phyloP scores from a whole-genome alignment of 345 rosid species.

The Angophora floribunda region DNA sequence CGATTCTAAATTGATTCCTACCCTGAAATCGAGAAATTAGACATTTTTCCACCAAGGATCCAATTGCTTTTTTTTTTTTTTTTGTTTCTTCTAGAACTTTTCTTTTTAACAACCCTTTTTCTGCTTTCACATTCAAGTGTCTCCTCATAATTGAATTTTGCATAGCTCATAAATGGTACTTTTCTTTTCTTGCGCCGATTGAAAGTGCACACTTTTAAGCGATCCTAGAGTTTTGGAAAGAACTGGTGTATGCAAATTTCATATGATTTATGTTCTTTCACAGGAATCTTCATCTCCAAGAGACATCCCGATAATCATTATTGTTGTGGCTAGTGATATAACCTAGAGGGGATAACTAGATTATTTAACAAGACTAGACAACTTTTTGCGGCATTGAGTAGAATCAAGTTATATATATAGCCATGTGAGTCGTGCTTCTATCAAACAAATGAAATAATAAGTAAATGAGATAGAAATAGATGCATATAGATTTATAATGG shows the following conservation, averaged over 20 bases:
- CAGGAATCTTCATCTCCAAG: slow-evolving; percentile 44
- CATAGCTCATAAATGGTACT: neutral
- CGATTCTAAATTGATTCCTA: neutral
- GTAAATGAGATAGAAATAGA: neutral
- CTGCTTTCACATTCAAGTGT: neutral
- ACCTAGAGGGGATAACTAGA: neutral
- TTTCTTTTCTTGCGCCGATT: neutral
- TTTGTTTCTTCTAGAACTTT: neutral
- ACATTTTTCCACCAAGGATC: neutral
- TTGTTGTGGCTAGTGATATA: neutral
- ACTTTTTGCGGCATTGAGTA: neutral
- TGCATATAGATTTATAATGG: neutral
- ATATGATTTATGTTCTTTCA: neutral
- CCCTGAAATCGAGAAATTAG: neutral
- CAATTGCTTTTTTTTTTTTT: neutral
- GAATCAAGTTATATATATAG: neutral
- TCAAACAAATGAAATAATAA: neutral
- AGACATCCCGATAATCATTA: slow-evolving; percentile 56
- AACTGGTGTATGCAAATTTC: neutral
- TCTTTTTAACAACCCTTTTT: neutral
- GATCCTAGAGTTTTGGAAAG: neutral
- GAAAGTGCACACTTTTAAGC: neutral
- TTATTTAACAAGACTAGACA: neutral
- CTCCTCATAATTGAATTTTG: neutral
- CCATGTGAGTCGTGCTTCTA: neutral